Base-by-base conservation (phyloP, 768 basidiomycete species). In the Leccinellum rugosiceps region DNA sequence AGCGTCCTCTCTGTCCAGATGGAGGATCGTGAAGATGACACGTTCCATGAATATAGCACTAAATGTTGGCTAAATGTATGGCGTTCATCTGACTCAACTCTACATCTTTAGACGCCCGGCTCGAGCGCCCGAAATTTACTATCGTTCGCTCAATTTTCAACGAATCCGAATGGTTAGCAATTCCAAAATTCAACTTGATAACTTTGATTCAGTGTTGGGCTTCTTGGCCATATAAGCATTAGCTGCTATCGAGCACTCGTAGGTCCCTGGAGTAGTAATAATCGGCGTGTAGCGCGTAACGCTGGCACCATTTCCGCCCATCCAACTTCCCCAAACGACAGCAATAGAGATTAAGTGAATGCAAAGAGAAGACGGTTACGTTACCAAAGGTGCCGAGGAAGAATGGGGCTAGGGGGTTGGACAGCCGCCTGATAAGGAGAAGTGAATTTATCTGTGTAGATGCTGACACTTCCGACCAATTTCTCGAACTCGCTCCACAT, bases 401-500 rank as follows among this genome's bases (percentile, higher is more conserved):
- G 35, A 28, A 21, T 19, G 45, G 38, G n/a, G 41, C 41, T 10
- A 46, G 25, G 31, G 50, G 46, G 34, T 43, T n/a, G 23, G 43
- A 56, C 41, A 41, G 26, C 17, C 13, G 15, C 19, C 7, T 59
- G 15, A 3, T 15, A 47, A 6, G 25, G 47, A 47, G 31, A 51
- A 54, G 25, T n/a, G n/a, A n/a, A n/a, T n/a, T n/a, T 23, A 55
- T 45, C 47, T 48, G 21, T 41, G 9, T n/a, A 49, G 45, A 14
- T 23, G 31, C n/a, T 13, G 46, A n/a, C n/a, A 7, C 19, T 26
- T 43, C 46, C 59, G 83, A n/a, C 85, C 85, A 1, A n/a, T 2
- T 86, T 80, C 67, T 88, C 87, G 57, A 88, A 68, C 45, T 84
- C 76, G 62, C 72, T 81, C 87, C 86, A 88, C 2, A 87, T 68